Evolutionary conservation across 2,329 filamentous ascomycete species (phyloP), one percentile per base, ranked within the genome.

Genomic region (Dothistroma pini): DNA sequence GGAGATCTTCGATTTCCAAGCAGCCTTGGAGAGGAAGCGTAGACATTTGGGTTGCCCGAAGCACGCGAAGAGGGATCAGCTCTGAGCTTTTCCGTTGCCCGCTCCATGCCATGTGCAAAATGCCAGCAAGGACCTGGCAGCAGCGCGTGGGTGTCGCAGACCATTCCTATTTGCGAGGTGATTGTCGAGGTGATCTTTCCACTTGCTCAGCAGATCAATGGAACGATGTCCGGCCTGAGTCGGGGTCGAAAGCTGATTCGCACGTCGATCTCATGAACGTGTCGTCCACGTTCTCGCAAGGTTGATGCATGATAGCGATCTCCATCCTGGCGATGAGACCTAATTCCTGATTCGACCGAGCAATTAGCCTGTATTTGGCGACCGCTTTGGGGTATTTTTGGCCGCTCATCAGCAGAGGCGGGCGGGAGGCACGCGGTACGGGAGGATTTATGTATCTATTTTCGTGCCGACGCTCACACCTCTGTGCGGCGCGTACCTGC

Each of bases 381-480:
- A 34, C 22, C 48, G 16, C 21, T 47, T 25, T 9, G 35, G 57
- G 56, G 53, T 63, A 63, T 61, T 61, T 59, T 56, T 57, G 61
- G 58, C 52, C 25, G 8, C 8, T 21, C 3, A 29, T 11, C 21
- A 25, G 21, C 14, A 44, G 41, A 44, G 10, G 41, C 49, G 19
- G 50, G 32, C 29, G 14, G 49, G 49, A 51, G 49, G 49, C 49
- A 38, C 6, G 16, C 11, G 31, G 56, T 16, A 47, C 62, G 60
- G 60, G 60, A 65, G 63, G 60, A 59, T 58, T 60, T 59, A 52
- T 51, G 47, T 52, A 52, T 19, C 56, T 56, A 54, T 41, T 31
- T 53, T 57, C 55, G 35, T 58, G 58, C 58, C 35, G 55, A 34
- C 51, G 22, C 54, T 57, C 53, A 51, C 62, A 52, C 38, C 54